Base-by-base conservation (phyloP, 371 early-diverging fungal genomes). In the Mortierella sp. region DNA sequence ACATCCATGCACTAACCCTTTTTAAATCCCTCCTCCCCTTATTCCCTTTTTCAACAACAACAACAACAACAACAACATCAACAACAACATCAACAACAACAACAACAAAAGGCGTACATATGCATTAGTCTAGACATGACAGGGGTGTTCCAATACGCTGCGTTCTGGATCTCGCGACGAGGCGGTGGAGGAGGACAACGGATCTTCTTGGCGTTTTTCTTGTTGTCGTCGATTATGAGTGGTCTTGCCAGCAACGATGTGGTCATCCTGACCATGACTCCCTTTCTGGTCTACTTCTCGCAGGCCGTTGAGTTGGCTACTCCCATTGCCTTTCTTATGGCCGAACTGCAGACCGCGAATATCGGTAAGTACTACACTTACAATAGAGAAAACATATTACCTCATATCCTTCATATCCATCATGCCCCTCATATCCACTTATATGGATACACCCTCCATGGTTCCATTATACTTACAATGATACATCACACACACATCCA, bases 91-190 rank as follows among this genome's bases (percentile, higher is more conserved):
- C 35, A 4, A 3, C 32, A 10, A 60, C 4, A 48, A 1, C 4
- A 44, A 16, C 12, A 55, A 14, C 60, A 18, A 27, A 58, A 92
- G 91, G 96, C 96, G 0, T 97, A 95, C 79, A 93, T 97, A 46
- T 96, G 97, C 81, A 93, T 96, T n/a, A 94, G 95, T 18, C 90
- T 96, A 16, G 96, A 97, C 83, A 88, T 94, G 80, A 95, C 96
- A 29, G 96, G 96, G 14, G 88, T 96, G 21, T 93, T 96, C 63
- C 91, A 91, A 78, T 94, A 90, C 77, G 90, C 91, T 54, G 95
- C 96, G 3, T 91, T 94, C 76, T 90, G 91, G 87, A 93, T 96
- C 65, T 90, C 95, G 3, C 83, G 84, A 65, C 86, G 91, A 14
- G 94, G 94, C 38, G 94, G 94, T 0, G 84, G 84, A 29, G 63